phyloP scores from a whole-genome alignment of 2,329 filamentous ascomycete species.

The Pyrenochaeta sp. region DNA sequence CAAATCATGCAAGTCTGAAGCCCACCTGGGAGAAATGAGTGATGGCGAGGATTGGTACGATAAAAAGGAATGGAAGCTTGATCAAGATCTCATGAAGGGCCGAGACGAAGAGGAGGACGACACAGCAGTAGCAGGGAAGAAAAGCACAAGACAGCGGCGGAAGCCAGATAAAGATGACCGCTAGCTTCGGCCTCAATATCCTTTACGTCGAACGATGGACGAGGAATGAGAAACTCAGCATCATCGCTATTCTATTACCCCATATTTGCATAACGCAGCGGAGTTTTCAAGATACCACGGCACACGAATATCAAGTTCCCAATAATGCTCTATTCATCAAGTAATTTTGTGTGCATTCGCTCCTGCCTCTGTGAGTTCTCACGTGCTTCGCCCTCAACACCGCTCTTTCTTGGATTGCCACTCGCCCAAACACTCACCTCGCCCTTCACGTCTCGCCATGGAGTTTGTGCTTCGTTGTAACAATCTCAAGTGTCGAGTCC shows the following conservation, averaged over 20 bases:
- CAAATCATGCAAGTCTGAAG: constrained; percentile 80
- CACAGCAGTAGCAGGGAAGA: constrained; percentile 56
- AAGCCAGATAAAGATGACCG: constrained; percentile 48
- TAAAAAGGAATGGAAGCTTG: constrained; percentile 77
- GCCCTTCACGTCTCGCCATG: constrained; percentile 58
- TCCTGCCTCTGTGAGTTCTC: constrained; percentile 19
- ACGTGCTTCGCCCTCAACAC: constrained; percentile 14
- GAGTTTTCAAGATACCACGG: constrained; percentile 36
- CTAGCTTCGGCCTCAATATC: constrained; percentile 14
- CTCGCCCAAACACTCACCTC: not conserved
- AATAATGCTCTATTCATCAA: constrained; percentile 1
- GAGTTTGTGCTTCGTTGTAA: constrained; percentile 82
- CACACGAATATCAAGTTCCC: constrained; percentile 13
- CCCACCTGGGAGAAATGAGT: constrained; percentile 78
- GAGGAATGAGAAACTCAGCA: no score
- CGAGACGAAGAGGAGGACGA: constrained; percentile 83
- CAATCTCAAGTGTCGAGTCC: constrained; percentile 74
- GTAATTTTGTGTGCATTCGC: constrained; percentile 1
- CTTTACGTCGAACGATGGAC: not conserved
- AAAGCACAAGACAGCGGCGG: constrained; percentile 53
- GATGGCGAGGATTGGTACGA: constrained; percentile 93
- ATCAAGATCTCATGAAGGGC: constrained; percentile 79
- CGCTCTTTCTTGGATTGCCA: constrained; percentile 6
- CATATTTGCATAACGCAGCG: constrained; percentile 26
- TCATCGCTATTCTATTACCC: no score